Conservation (phyloP, 1,139 yeast species). For the Magnusiomyces tetraspermus region DNA sequence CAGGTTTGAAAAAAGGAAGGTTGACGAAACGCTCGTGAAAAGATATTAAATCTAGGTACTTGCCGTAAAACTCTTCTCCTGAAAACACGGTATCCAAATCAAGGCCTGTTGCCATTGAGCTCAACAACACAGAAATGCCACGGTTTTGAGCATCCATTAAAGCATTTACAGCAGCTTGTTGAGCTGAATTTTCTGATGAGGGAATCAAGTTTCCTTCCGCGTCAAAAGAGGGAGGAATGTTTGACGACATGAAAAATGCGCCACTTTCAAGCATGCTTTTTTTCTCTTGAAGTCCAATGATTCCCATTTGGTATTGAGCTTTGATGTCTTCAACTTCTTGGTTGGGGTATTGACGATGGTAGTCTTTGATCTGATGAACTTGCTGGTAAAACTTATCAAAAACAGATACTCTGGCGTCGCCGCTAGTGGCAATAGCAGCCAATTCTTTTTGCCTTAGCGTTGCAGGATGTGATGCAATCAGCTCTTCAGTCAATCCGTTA, state of each 20-base stretch:
- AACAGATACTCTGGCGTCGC: constrained; percentile 11
- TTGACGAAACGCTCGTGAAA: constrained; percentile 46
- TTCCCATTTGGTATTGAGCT: constrained; percentile 31
- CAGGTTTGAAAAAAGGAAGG: constrained; percentile 27
- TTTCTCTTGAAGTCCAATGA: constrained; percentile 12
- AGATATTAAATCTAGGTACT: constrained; percentile 47
- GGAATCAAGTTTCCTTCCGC: constrained; percentile 16
- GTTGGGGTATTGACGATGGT: constrained; percentile 29
- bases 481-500: constrained; percentile 5
- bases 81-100: constrained; percentile 43
- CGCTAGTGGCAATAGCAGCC: constrained; percentile 8
- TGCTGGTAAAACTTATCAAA: constrained; percentile 40
- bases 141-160: background rate
- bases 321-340: constrained; percentile 32
- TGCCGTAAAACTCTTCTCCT: constrained; percentile 57
- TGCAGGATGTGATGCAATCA: constrained; percentile 13
- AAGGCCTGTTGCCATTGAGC: constrained; percentile 40
- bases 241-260: background rate
- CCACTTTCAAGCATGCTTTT: constrained; percentile 11
- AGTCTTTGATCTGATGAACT: constrained; percentile 32
- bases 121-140: constrained; percentile 19
- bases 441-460: constrained; percentile 16
- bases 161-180: background rate
- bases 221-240: constrained; percentile 3
- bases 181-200: background rate